Percentiles rank a stretch among this genome's conserved stretches.
Evolutionary conservation across 345 rosid genomes (phyloP).

Genomic region (Excoecaria cochinchinensis): DNA sequence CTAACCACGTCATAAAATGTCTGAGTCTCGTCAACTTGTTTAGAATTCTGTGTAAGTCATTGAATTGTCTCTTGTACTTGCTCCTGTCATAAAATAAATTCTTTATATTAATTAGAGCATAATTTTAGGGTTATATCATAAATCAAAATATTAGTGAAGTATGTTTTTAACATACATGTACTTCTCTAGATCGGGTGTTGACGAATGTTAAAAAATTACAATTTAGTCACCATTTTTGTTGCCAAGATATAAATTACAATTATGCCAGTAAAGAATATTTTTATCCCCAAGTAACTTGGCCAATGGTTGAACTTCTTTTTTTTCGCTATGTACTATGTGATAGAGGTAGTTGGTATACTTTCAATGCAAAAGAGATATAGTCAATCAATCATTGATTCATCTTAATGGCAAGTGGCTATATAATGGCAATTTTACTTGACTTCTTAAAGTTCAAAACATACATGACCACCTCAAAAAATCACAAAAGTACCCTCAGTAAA

Average conservation of each 20-base stretch:
- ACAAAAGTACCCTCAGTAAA: not conserved
- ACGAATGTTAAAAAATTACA: no score
- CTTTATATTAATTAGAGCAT: no score
- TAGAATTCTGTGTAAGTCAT: no score
- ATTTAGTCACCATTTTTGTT: no score
- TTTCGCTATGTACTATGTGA: not conserved
- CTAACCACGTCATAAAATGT: no score
- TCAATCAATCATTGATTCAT: not conserved
- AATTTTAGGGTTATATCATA: no score
- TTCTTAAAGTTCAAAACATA: not conserved
- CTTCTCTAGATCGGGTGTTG: no score
- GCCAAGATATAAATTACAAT: not conserved
- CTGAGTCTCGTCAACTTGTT: no score
- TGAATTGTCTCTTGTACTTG: no score
- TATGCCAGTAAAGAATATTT: not conserved
- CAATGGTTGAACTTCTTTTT: not conserved
- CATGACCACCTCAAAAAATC: not conserved
- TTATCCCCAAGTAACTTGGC: not conserved
- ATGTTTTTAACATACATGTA: no score
- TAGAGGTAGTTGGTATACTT: not conserved
- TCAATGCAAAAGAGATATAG: not conserved
- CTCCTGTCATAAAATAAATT: no score
- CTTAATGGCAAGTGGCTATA: not conserved
- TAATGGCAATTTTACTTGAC: not conserved
- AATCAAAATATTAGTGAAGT: no score